phyloP scores from a whole-genome alignment of 2,329 filamentous ascomycete genomes.

The Zymoseptoria crescenta region DNA sequence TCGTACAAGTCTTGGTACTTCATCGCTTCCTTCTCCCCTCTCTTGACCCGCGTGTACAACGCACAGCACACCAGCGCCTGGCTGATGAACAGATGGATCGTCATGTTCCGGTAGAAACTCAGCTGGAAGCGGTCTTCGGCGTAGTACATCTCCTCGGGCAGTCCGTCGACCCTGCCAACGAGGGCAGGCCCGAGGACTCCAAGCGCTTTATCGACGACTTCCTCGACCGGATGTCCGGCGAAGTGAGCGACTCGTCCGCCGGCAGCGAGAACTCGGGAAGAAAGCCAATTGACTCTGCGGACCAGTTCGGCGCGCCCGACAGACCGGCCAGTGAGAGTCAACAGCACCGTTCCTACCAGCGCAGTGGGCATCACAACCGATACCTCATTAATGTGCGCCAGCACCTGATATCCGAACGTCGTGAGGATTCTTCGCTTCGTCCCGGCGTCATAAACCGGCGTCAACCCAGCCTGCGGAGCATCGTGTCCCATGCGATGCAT shows the following conservation, averaged over 20 bases:
- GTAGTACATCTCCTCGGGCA: conserved; percentile 88
- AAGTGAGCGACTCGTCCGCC: conserved; percentile 93
- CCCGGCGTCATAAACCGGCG: conserved; percentile 36
- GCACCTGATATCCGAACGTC: conserved; percentile 82
- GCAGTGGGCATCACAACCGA: conserved; percentile 98
- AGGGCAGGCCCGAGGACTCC: conserved; percentile 87
- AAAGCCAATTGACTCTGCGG: conserved; percentile 84
- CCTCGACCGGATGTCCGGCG: conserved; percentile 66
- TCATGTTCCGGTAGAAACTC: conserved; percentile 99
- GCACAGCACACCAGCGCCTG: conserved; percentile 84
- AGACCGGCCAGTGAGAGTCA: conserved; percentile 84
- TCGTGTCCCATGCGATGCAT: conserved; percentile 41
- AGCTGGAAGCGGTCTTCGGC: conserved; percentile 92
- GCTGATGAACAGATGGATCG: conserved; percentile 93
- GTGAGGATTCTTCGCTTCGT: conserved; percentile 63
- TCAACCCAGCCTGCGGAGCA: conserved; percentile 28
- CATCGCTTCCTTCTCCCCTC: conserved; percentile 64
- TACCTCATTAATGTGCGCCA: conserved; percentile 90
- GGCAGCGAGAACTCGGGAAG: conserved; percentile 69
- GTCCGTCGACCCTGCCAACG: conserved; percentile 67
- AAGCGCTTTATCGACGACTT: conserved; percentile 80
- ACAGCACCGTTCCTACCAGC: conserved; percentile 82
- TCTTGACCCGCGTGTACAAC: conserved; percentile 86
- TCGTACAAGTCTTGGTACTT: conserved; percentile 62
- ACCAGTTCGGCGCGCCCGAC: conserved; percentile 82